Evolutionary conservation across 2,329 filamentous ascomycete species (phyloP), one percentile per base, ranked within the genome.

Genomic region (Botrytis elliptica): DNA sequence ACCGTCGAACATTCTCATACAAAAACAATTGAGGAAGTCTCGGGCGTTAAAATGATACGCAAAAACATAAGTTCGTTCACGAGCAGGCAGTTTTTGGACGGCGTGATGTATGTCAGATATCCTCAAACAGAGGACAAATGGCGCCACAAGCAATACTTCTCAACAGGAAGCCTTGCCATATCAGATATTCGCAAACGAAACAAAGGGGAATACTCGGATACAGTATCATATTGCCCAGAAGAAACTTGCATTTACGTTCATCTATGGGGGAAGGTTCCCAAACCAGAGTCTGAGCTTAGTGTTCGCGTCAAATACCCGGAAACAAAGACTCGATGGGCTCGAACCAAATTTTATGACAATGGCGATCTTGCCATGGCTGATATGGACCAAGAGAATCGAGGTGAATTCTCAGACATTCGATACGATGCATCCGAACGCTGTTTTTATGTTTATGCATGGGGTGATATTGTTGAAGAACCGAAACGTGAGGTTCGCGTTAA

Each of bases 171-270:
- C 14, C 73, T 77, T 29, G 78, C 76, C 14, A 72, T 79, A 44
- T 55, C 70, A n/a, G 73, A 70, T 29, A 49, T 78, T 9, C 75
- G 62, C 36, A 57, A 76, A 12, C 72, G 75, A 55, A 78, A 75
- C 20, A n/a, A 72, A n/a, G 73, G 74, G 16, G 68, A 76, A 36
- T 75, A 76, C 68, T 74, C 77, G 25, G 74, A 76, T 59, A 72
- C 70, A 6, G 36, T 72, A 66, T 67, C 70, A 14, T 72, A 72
- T 59, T 55, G 40, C 25, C 60, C 36, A 38, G 63, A 67, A 36
- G n/a, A 72, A 65, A 77, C 73, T 57, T 77, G 68, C 49, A 74
- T 75, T 22, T 77, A 74, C 46, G 72, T 78, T 73, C 71, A 72
- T 57, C 62, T 33, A 29, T 72, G 70, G 70, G 70, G 70, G 12